phyloP scores from a whole-genome alignment of 305 asterid species.

The Fraxinus latifolia region DNA sequence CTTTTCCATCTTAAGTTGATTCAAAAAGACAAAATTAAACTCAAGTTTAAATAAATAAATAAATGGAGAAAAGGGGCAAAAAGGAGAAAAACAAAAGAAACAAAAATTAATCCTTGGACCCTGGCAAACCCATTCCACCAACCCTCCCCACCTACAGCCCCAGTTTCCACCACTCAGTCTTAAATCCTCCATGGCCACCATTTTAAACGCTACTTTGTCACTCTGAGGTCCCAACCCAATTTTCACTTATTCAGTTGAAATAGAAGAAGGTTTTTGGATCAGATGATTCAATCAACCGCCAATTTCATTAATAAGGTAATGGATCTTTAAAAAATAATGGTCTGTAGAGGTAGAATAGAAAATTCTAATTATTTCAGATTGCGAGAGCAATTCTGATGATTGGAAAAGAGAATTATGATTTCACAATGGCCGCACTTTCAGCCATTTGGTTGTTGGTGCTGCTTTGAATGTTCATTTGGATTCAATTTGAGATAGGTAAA shows the following conservation, averaged over 20 bases:
- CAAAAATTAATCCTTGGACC: background rate
- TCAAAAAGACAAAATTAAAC: background rate
- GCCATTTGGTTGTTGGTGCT: background rate
- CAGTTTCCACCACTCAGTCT: background rate
- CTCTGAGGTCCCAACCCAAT: background rate
- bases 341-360: background rate
- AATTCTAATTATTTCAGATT: background rate
- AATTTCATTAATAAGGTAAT: background rate
- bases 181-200: background rate
- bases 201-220: background rate
- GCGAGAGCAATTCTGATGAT: background rate
- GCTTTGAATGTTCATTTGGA: background rate
- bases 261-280: background rate
- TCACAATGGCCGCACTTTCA: background rate
- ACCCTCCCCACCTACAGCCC: background rate
- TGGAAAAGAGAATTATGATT: background rate
- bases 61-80: background rate
- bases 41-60: background rate
- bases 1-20: background rate
- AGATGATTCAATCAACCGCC: background rate
- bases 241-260: background rate
- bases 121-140: background rate
- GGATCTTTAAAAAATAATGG: background rate
- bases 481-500: background rate
- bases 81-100: background rate